phyloP scores from a whole-genome alignment of 139 green algal genomes.

The Micromonas commoda region DNA sequence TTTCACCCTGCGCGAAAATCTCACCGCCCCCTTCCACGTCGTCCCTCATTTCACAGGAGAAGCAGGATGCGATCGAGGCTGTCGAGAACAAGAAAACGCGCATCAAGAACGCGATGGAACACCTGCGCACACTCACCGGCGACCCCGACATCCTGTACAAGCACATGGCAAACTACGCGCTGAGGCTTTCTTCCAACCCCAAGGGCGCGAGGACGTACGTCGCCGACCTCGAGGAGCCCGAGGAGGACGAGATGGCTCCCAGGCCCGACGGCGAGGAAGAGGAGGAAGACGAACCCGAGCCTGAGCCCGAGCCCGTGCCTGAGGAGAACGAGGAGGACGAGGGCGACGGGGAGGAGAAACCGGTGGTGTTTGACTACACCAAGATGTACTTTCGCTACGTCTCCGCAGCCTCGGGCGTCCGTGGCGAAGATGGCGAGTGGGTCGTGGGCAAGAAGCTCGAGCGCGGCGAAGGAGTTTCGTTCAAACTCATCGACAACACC shows the following conservation, averaged over 20 bases:
- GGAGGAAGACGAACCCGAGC: background rate
- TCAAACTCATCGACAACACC: background rate
- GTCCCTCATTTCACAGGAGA: too few species aligned
- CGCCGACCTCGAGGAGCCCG: constrained; percentile 5
- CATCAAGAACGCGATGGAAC: background rate
- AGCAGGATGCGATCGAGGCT: background rate
- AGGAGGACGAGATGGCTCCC: background rate
- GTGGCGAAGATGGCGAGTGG: constrained; percentile 7
- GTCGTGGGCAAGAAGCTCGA: background rate
- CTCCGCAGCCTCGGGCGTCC: too few species aligned
- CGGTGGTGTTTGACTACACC: background rate
- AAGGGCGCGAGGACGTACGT: background rate
- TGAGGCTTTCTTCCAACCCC: background rate
- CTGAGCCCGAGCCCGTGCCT: background rate
- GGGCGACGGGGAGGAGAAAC: background rate
- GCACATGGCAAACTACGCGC: background rate
- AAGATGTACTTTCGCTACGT: background rate
- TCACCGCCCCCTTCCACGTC: background rate
- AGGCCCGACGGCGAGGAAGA: constrained; percentile 5
- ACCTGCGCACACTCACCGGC: background rate
- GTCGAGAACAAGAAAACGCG: background rate
- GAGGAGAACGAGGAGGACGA: background rate
- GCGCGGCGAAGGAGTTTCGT: background rate
- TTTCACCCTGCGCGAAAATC: background rate
- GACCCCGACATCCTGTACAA: background rate